A percentile compares a stretch with the other conserved stretches of the same genome.
Evolutionary conservation across 106 monocot species (phyloP).

Genomic region (Dendrobium catenatum): DNA sequence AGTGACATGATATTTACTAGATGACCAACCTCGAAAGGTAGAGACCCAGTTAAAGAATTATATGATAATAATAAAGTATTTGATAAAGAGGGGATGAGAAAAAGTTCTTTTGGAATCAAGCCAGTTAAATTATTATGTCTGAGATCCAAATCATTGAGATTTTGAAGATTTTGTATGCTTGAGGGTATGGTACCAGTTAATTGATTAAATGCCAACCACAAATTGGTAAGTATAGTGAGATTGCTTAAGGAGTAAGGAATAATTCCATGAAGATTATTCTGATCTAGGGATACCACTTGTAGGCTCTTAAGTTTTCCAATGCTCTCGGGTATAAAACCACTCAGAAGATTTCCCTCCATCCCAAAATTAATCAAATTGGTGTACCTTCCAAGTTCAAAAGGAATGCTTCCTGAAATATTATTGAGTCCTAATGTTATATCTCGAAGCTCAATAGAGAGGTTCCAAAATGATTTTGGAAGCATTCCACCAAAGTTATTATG

Average conservation of each 20-base stretch:
- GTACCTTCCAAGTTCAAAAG: background rate
- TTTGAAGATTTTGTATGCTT: background rate
- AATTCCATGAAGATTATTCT: background rate
- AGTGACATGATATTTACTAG: background rate
- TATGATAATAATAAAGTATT: constrained; percentile 2
- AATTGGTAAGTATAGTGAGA: background rate
- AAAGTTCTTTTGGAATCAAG: background rate
- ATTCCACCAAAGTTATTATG: constrained; percentile 8
- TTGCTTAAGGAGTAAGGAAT: constrained; percentile 5
- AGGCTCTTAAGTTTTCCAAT: background rate
- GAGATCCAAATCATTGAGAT: background rate
- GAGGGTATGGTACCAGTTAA: constrained; percentile 5
- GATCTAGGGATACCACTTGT: background rate
- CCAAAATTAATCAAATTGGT: background rate
- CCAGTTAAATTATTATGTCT: background rate
- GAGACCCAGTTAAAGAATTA: background rate
- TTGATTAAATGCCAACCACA: background rate
- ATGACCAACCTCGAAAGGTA: constrained; percentile 11
- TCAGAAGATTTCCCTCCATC: background rate
- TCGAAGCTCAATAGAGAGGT: background rate
- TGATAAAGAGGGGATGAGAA: constrained; percentile 3
- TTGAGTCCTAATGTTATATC: background rate
- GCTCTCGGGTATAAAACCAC: background rate
- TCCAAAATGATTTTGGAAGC: constrained; percentile 10
- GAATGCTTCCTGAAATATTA: background rate